phyloP scores from a whole-genome alignment of 2,329 filamentous ascomycete species.

The Sporothrix euskadiensis region DNA sequence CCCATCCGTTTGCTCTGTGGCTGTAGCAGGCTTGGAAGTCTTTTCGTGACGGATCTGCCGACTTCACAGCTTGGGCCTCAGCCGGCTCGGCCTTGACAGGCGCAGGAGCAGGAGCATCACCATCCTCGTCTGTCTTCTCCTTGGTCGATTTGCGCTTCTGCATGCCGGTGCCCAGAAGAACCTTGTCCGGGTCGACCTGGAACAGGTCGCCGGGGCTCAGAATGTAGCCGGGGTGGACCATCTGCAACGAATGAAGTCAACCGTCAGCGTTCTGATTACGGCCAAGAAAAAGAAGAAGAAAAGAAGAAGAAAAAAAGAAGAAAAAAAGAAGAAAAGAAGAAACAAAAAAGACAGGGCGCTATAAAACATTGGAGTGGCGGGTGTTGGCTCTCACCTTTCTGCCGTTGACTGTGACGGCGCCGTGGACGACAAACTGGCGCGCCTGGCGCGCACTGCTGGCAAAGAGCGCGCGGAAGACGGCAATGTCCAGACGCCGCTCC shows the following conservation, averaged over 20 bases:
- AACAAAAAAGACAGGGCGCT: too few relatives aligned
- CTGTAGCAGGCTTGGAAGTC: too few relatives aligned
- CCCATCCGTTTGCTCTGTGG: too few relatives aligned
- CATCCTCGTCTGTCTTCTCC: neutral
- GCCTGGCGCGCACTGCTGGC: constrained; percentile 92
- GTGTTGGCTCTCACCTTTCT: constrained; percentile 66
- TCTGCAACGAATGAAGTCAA: constrained; percentile 53
- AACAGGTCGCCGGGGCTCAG: constrained; percentile 98
- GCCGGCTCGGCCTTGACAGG: constrained; percentile 34
- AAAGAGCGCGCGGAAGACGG: constrained; percentile 90
- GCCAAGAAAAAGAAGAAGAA: too few relatives aligned
- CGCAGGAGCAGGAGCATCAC: constrained; percentile 30
- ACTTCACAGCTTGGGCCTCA: constrained; percentile 33
- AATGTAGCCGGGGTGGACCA: constrained; percentile 87
- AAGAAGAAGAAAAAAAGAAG: too few relatives aligned
- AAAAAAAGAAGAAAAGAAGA: too few relatives aligned
- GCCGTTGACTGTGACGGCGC: constrained; percentile 91
- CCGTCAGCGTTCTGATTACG: neutral
- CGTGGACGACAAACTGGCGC: constrained; percentile 90
- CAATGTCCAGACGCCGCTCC: constrained; percentile 89
- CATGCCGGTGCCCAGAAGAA: constrained; percentile 82
- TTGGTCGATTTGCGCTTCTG: constrained; percentile 54
- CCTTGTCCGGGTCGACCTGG: constrained; percentile 85
- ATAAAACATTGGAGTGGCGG: neutral
- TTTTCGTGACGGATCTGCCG: neutral